phyloP scores from a whole-genome alignment of 257 asterid genomes.

The Gentiana dahurica region DNA sequence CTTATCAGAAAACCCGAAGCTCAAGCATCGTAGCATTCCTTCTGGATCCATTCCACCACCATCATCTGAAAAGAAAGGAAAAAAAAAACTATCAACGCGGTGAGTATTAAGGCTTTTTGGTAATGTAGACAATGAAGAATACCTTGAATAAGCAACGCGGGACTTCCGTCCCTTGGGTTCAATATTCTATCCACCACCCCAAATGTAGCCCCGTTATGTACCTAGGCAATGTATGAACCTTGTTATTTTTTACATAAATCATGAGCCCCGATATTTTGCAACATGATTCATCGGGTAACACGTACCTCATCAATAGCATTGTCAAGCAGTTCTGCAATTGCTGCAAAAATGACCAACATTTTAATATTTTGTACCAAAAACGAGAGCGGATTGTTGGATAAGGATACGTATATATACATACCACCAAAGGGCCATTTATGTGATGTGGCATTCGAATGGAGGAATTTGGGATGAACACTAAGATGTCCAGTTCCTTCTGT shows the following conservation, averaged over 20 bases:
- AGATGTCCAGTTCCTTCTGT: conserved; percentile 67
- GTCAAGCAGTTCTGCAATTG: no score
- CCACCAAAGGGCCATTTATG: conserved; percentile 99
- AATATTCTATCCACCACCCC: conserved; percentile 46
- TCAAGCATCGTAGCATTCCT: conserved; percentile 79
- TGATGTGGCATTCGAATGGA: conserved; percentile 95
- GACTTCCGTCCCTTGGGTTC: conserved; percentile 63
- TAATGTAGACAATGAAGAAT: conserved; percentile 12
- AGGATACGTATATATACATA: conserved; percentile 21
- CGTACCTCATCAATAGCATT: not conserved
- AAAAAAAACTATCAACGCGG: not conserved
- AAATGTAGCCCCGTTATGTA: conserved; percentile 71
- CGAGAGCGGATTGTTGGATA: conserved; percentile 8
- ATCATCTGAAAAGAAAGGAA: conserved; percentile 45
- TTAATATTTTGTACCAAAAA: not conserved
- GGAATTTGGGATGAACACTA: conserved; percentile 84
- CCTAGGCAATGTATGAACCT: conserved; percentile 33
- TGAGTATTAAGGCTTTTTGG: not conserved
- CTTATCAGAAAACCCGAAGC: conserved; percentile 91
- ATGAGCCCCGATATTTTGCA: conserved; percentile 84
- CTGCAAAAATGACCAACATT: not conserved
- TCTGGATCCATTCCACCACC: conserved; percentile 93
- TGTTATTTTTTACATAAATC: not conserved
- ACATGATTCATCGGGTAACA: conserved; percentile 17
- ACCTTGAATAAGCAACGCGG: conserved; percentile 87